Percentiles rank a stretch among this genome's conserved stretches.
Conservation (phyloP, 2,329 filamentous ascomycete species). For the Cladobotryum mycophilum region DNA sequence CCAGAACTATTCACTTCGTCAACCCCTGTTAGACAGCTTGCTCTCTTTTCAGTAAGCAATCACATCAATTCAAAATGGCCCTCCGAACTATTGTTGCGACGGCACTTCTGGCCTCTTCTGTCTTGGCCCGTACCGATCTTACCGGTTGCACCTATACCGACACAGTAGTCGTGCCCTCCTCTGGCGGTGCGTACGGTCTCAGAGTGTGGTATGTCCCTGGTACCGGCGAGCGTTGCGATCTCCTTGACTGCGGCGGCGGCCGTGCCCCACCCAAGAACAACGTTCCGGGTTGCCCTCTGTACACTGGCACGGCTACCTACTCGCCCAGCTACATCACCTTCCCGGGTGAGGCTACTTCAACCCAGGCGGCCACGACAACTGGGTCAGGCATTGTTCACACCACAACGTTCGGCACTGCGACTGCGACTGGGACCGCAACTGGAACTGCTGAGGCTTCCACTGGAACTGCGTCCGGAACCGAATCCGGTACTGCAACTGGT, state of each 20-base stretch:
- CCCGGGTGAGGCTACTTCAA: constrained; percentile 13
- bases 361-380: constrained; percentile 8
- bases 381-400: constrained; percentile 4
- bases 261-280: constrained; percentile 57
- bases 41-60: not conserved
- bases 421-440: not conserved
- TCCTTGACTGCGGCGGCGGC: constrained; percentile 63
- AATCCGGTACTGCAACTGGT: not conserved
- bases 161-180: constrained; percentile 22
- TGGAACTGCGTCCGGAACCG: not conserved
- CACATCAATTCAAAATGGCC: constrained; percentile 25
- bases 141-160: constrained; percentile 39
- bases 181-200: constrained; percentile 35
- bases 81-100: constrained; percentile 19
- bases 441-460: constrained; percentile 1
- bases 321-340: constrained; percentile 42
- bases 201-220: constrained; percentile 55
- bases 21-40: not conserved
- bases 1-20: constrained; percentile 2
- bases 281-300: constrained; percentile 53
- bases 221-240: constrained; percentile 57
- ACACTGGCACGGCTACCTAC: constrained; percentile 50
- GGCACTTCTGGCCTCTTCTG: constrained; percentile 26
- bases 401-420: not conserved
- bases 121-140: constrained; percentile 39